Conservation (phyloP, 2,329 filamentous ascomycete species). For the Hypocrella siamensis region DNA sequence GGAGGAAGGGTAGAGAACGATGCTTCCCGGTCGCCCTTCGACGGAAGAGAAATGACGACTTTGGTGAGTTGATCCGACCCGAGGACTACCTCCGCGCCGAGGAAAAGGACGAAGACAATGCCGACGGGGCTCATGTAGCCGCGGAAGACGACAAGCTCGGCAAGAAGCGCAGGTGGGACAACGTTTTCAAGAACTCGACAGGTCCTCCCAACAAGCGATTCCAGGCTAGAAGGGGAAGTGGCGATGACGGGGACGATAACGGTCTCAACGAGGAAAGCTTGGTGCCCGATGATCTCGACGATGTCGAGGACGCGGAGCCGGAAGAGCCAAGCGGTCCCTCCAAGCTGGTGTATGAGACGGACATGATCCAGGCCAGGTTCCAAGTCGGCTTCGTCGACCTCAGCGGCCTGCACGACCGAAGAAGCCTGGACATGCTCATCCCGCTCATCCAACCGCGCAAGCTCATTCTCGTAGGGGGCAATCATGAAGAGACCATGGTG, state of each 20-base stretch:
- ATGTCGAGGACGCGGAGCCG: slow-evolving; percentile 37
- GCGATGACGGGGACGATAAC: slow-evolving; percentile 30
- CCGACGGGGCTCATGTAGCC: slow-evolving; percentile 25
- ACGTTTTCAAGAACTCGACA: slow-evolving; percentile 24
- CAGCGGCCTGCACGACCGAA: slow-evolving; percentile 80
- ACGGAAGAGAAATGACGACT: slow-evolving; percentile 71
- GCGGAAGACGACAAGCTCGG: slow-evolving; percentile 52
- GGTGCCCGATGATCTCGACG: slow-evolving; percentile 39
- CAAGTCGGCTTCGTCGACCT: slow-evolving; percentile 84
- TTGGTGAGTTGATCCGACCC: slow-evolving; percentile 81
- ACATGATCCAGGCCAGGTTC: slow-evolving; percentile 52
- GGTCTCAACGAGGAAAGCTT: slow-evolving; percentile 18
- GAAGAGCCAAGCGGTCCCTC: slow-evolving; percentile 48
- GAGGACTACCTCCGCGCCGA: slow-evolving; percentile 91
- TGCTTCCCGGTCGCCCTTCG: slow-evolving; percentile 81
- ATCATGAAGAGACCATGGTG: slow-evolving; percentile 57
- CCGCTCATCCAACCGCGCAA: slow-evolving; percentile 89
- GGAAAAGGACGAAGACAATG: slow-evolving; percentile 64
- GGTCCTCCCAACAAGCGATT: slow-evolving; percentile 42
- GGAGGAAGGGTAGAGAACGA: slow-evolving; percentile 81
- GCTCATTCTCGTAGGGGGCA: slow-evolving; percentile 79
- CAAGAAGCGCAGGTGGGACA: slow-evolving; percentile 91
- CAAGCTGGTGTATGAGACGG: slow-evolving; percentile 52
- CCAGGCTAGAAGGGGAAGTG: slow-evolving; percentile 24
- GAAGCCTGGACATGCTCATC: slow-evolving; percentile 86